Percentiles rank a stretch among this genome's conserved stretches.
Conservation (phyloP, 129 eudicot genomes). For the Erigeron canadensis region DNA sequence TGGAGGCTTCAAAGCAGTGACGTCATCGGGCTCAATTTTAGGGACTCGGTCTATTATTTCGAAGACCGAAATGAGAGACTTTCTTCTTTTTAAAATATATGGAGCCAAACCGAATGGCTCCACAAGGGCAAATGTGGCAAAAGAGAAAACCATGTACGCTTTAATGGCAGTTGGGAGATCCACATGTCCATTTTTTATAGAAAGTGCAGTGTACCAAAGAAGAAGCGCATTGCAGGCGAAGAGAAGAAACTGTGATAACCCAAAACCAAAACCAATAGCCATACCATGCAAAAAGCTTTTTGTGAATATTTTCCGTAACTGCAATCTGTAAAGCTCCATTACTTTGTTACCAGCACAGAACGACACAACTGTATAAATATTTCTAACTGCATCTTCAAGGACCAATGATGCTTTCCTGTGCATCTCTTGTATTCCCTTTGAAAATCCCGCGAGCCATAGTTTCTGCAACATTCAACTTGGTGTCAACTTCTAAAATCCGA, state of each 20-base stretch:
- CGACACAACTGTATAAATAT: slow-evolving; percentile 90
- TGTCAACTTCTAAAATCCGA: background rate
- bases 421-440: slow-evolving; percentile 99
- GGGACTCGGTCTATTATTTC: slow-evolving; percentile 94
- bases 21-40: slow-evolving; percentile 87
- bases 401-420: slow-evolving; percentile 96
- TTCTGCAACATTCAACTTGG: slow-evolving; percentile 52
- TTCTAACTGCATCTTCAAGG: slow-evolving; percentile 90
- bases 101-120: slow-evolving; percentile 99
- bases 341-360: slow-evolving; percentile 96
- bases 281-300: slow-evolving; percentile 89
- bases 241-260: slow-evolving; percentile 92
- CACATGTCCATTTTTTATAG: slow-evolving; percentile 50
- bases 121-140: slow-evolving; percentile 93
- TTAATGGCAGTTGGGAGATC: slow-evolving; percentile 74
- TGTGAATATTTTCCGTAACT: slow-evolving; percentile 66
- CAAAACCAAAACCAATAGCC: slow-evolving; percentile 91
- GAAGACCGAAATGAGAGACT: slow-evolving; percentile 73
- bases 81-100: slow-evolving; percentile 79
- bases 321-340: slow-evolving; percentile 88
- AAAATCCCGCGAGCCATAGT: slow-evolving; percentile 96
- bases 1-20: slow-evolving; percentile 85
- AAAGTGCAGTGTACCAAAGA: slow-evolving; percentile 86
- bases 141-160: slow-evolving; percentile 95
- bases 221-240: slow-evolving; percentile 93